Percentiles rank a stretch among this genome's conserved stretches.
phyloP scores from a whole-genome alignment of 2,329 filamentous ascomycete genomes.

The Xylariomycetidae sp. region DNA sequence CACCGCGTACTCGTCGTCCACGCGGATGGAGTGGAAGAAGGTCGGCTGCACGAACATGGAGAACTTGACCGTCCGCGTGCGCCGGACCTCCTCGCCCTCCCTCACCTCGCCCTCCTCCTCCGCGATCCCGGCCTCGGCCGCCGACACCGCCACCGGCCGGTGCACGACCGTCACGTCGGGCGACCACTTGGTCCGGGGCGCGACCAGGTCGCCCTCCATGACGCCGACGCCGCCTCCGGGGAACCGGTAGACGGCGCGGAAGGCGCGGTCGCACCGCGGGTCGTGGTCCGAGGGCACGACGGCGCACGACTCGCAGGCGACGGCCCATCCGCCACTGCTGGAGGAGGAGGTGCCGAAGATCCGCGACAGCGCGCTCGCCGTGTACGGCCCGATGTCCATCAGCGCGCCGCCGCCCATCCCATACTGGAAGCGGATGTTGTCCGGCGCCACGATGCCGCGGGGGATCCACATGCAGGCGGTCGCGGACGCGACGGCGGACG shows the following conservation, averaged over 20 bases:
- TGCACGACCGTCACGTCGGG: constrained; percentile 18
- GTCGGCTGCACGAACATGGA: constrained; percentile 14
- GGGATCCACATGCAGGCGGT: constrained; percentile 26
- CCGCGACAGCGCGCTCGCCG: constrained; percentile 24
- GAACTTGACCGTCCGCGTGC: constrained; percentile 19
- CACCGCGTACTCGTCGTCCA: constrained; percentile 24
- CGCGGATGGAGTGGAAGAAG: constrained; percentile 14
- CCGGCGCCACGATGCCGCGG: constrained; percentile 22
- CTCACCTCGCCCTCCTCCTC: constrained; percentile 9
- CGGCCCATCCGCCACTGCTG: constrained; percentile 28
- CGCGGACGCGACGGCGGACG: constrained; percentile 30
- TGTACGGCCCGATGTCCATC: constrained; percentile 33
- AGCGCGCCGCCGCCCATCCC: constrained; percentile 36
- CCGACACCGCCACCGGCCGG: constrained; percentile 14
- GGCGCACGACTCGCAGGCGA: constrained; percentile 19
- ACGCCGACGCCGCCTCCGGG: constrained; percentile 27
- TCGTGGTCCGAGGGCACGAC: constrained; percentile 12
- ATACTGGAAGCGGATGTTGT: constrained; percentile 41
- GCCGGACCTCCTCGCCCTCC: constrained; percentile 16
- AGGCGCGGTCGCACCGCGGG: constrained; percentile 23
- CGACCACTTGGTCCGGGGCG: constrained; percentile 12
- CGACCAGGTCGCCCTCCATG: constrained; percentile 24
- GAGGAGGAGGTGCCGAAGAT: constrained; percentile 28
- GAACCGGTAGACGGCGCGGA: constrained; percentile 28
- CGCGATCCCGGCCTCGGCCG: constrained; percentile 9